Evolutionary conservation across 495 filamentous ascomycete genomes (phyloP).

Genomic region (Cercophora newfieldiana): DNA sequence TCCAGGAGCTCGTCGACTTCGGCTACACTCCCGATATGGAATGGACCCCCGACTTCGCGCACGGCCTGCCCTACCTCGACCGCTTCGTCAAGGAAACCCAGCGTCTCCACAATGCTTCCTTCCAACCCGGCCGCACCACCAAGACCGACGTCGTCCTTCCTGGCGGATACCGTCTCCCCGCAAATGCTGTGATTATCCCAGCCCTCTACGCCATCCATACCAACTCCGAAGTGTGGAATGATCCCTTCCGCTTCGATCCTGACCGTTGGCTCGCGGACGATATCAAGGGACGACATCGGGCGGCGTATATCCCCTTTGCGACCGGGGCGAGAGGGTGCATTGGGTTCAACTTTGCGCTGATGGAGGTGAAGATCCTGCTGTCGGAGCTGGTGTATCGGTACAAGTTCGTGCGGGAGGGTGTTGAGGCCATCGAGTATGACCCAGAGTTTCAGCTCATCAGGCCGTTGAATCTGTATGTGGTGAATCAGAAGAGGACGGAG

Average conservation of each 20-base stretch:
- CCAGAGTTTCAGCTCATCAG: conserved; percentile 57
- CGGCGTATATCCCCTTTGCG: conserved; percentile 55
- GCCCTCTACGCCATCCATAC: conserved; percentile 54
- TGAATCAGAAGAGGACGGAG: conserved; percentile 44
- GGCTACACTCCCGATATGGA: conserved; percentile 35
- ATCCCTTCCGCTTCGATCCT: conserved; percentile 53
- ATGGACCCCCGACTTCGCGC: conserved; percentile 42
- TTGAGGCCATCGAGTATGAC: conserved; percentile 53
- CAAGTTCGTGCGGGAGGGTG: conserved; percentile 43
- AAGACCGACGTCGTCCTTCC: conserved; percentile 54
- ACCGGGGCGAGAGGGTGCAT: conserved; percentile 54
- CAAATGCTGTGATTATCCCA: conserved; percentile 49
- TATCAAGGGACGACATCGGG: conserved; percentile 46
- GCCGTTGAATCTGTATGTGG: conserved; percentile 56
- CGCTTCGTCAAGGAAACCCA: conserved; percentile 60
- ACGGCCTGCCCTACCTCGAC: conserved; percentile 49
- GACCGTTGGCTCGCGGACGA: conserved; percentile 56
- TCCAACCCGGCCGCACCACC: conserved; percentile 55
- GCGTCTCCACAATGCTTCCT: conserved; percentile 56
- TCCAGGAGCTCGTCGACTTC: conserved; percentile 56
- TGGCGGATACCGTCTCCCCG: conserved; percentile 54
- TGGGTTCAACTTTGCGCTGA: conserved; percentile 59
- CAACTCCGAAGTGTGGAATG: conserved; percentile 52
- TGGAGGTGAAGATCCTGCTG: conserved; percentile 55
- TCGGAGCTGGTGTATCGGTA: conserved; percentile 56